phyloP scores from a whole-genome alignment of 257 asterid genomes.

The Gynochthodes officinalis region DNA sequence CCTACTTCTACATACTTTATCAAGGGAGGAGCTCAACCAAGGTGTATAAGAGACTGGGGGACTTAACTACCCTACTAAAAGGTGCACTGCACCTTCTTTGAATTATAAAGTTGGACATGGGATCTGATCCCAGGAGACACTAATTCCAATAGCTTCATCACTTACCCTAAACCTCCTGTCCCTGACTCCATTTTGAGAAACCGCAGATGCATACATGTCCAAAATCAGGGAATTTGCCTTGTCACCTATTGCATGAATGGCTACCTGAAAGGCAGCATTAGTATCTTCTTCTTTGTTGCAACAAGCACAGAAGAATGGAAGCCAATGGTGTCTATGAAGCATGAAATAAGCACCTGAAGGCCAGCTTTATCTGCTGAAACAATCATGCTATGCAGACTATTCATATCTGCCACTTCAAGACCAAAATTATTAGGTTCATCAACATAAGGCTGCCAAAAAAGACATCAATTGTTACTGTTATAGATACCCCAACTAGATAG shows the following conservation, averaged over 20 bases:
- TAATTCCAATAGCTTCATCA: conserved; percentile 17
- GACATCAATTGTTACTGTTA: conserved; percentile 8
- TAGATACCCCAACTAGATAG: neutral
- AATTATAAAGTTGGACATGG: neutral
- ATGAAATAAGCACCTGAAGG: conserved; percentile 69
- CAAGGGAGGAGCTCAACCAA: neutral
- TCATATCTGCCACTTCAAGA: conserved; percentile 62
- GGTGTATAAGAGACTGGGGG: neutral
- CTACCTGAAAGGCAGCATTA: conserved; percentile 49
- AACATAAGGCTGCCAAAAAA: conserved; percentile 64
- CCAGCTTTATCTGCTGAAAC: conserved; percentile 71
- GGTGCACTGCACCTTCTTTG: neutral
- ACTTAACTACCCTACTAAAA: neutral
- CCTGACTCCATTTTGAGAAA: conserved; percentile 55
- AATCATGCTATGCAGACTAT: conserved; percentile 58
- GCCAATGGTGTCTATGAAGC: neutral
- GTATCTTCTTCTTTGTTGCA: neutral
- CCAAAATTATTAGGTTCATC: conserved; percentile 76
- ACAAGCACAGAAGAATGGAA: neutral
- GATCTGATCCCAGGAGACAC: neutral
- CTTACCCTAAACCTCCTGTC: conserved; percentile 87
- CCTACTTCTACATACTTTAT: neutral
- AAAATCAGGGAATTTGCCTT: conserved; percentile 75
- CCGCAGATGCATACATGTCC: conserved; percentile 75
- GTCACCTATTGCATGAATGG: conserved; percentile 98